Percentiles rank a stretch among this genome's conserved stretches.
Evolutionary conservation across 2,329 filamentous ascomycete species (phyloP).

Genomic region (Endothia cerciana): DNA sequence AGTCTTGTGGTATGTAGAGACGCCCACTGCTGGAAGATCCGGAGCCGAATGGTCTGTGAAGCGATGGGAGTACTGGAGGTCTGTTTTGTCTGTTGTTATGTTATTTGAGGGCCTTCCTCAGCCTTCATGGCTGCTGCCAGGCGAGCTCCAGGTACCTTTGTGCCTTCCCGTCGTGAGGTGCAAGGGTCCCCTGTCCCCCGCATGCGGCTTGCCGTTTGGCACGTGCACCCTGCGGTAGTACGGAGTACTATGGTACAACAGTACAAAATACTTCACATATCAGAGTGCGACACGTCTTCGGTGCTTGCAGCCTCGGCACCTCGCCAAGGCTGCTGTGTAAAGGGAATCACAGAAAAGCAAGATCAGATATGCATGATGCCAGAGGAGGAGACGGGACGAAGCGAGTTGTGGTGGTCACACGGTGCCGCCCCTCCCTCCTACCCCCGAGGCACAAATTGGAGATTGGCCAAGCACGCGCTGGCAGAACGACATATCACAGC

Average conservation of each 20-base stretch:
- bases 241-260: background rate
- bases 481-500: background rate
- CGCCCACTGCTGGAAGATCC: background rate
- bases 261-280: background rate
- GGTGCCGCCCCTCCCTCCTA: background rate
- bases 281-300: background rate
- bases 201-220: conserved; percentile 10
- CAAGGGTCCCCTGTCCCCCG: conserved; percentile 11
- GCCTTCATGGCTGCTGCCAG: conserved; percentile 7
- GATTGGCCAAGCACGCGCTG: background rate
- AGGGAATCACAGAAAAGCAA: background rate
- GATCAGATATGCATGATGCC: background rate
- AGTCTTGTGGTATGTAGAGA: background rate
- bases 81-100: background rate
- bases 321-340: background rate
- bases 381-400: background rate
- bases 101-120: background rate
- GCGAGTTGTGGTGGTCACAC: background rate
- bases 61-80: background rate
- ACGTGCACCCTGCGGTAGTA: conserved; percentile 5
- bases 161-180: background rate
- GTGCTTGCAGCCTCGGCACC: conserved; percentile 1
- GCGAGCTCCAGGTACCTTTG: background rate
- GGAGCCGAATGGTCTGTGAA: background rate
- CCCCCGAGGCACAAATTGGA: background rate